A percentile compares a stretch with the other conserved stretches of the same genome.
Evolutionary conservation across 306 rosid species (phyloP).

Genomic region (Cicer bijugum): DNA sequence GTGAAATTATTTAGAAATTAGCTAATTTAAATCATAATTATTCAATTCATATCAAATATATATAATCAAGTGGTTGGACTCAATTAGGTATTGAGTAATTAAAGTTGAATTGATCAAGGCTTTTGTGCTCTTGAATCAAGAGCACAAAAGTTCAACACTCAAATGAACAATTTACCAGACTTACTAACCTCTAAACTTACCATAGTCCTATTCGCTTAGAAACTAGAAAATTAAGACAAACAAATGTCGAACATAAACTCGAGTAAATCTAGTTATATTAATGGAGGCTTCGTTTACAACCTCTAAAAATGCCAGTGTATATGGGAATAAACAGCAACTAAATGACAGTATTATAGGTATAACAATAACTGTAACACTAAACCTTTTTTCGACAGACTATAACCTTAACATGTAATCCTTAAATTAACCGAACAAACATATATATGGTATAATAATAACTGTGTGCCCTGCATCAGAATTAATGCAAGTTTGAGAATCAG

Average conservation of each 20-base stretch:
- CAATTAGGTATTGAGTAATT: no score
- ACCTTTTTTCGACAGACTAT: neutral
- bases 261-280: neutral
- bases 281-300: neutral
- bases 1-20: neutral
- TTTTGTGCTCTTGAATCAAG: no score
- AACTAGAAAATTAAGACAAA: no score
- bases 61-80: no score
- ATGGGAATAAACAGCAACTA: neutral
- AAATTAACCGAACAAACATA: neutral
- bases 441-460: neutral
- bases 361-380: neutral
- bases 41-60: neutral
- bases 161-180: no score
- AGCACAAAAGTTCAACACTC: no score
- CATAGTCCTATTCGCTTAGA: no score
- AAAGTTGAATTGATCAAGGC: no score
- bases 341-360: neutral
- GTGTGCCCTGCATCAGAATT: neutral
- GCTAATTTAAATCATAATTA: neutral
- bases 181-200: no score
- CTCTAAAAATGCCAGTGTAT: neutral
- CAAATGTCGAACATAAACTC: neutral
- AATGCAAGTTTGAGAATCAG: constrained; percentile 28
- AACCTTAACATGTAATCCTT: neutral